A percentile compares a stretch with the other conserved stretches of the same genome.
These are phyloP conservation scores for Fusarium sp. DNA, from an alignment of 2,329 filamentous ascomycete species.

Conservation along the genomic window DNA sequence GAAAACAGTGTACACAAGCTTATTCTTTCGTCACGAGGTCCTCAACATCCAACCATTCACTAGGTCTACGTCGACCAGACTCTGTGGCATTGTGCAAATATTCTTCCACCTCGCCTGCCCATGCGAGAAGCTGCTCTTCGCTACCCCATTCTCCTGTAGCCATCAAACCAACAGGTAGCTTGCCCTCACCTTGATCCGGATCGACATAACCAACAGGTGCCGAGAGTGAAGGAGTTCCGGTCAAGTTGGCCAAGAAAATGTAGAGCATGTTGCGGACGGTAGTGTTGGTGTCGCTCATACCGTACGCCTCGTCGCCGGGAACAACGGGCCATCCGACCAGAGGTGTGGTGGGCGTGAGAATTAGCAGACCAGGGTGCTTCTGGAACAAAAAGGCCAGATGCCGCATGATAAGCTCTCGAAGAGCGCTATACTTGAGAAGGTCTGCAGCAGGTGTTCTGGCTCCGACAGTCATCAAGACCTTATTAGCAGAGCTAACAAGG, in stretches of 20 bases:
- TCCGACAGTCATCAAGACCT: conserved; percentile 74
- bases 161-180: conserved; percentile 70
- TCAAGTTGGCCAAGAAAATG: conserved; percentile 85
- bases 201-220: conserved; percentile 80
- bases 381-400: conserved; percentile 79
- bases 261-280: conserved; percentile 86
- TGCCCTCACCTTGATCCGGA: conserved; percentile 66
- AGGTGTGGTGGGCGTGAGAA: conserved; percentile 82
- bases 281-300: conserved; percentile 78
- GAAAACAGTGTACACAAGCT: not conserved
- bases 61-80: conserved; percentile 62
- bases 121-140: conserved; percentile 71
- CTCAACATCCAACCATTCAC: conserved; percentile 70
- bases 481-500: conserved; percentile 73
- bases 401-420: conserved; percentile 81
- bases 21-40: conserved; percentile 41
- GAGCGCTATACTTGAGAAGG: conserved; percentile 76
- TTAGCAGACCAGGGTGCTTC: conserved; percentile 77
- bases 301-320: conserved; percentile 71
- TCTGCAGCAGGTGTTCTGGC: conserved; percentile 74
- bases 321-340: conserved; percentile 77
- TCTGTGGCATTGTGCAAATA: conserved; percentile 63
- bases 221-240: conserved; percentile 79
- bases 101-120: conserved; percentile 67
- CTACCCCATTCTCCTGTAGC: conserved; percentile 74